Percentiles rank a stretch among this genome's conserved stretches.
Conservation (phyloP, 345 rosid genomes). For the Gossypium arboreum region DNA sequence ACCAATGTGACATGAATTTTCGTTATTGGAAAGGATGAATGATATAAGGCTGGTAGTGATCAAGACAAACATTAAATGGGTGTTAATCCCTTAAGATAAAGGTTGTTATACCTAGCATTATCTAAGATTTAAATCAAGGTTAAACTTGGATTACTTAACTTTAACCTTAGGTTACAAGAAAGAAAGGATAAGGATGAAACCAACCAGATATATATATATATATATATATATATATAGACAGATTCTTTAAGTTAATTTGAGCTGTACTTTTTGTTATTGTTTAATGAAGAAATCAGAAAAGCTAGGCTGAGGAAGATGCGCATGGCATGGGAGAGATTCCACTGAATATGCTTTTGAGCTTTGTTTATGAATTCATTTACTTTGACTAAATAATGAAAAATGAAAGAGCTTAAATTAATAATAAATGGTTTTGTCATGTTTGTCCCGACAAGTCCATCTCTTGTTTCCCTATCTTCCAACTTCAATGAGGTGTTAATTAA, state of each 20-base stretch:
- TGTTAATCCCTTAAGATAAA: background rate
- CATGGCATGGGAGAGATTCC: constrained; percentile 38
- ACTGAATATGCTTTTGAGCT: constrained; percentile 35
- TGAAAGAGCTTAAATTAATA: constrained; percentile 21
- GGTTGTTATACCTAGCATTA: background rate
- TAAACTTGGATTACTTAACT: constrained; percentile 24
- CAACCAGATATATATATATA: constrained; percentile 11
- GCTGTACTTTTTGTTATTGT: constrained; percentile 12
- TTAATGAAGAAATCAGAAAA: constrained; percentile 13
- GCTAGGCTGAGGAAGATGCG: constrained; percentile 28
- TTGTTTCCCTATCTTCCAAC: constrained; percentile 57
- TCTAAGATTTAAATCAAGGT: constrained; percentile 10
- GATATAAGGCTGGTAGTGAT: background rate
- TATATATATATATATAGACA: constrained; percentile 17
- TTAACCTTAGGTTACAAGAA: constrained; percentile 21
- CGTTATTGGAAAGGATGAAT: background rate
- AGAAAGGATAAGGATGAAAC: constrained; percentile 53
- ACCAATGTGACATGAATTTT: background rate
- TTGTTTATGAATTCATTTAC: constrained; percentile 25
- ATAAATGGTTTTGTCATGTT: constrained; percentile 41
- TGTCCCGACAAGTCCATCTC: constrained; percentile 43
- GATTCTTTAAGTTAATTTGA: constrained; percentile 26
- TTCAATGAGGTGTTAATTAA: constrained; percentile 18
- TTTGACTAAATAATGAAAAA: constrained; percentile 4
- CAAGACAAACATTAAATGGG: background rate